Percentiles rank a stretch among this genome's conserved stretches.
These are phyloP conservation scores for Speleostelium caveatum DNA, from an alignment of 78 protist species.

Conservation along the genomic window DNA sequence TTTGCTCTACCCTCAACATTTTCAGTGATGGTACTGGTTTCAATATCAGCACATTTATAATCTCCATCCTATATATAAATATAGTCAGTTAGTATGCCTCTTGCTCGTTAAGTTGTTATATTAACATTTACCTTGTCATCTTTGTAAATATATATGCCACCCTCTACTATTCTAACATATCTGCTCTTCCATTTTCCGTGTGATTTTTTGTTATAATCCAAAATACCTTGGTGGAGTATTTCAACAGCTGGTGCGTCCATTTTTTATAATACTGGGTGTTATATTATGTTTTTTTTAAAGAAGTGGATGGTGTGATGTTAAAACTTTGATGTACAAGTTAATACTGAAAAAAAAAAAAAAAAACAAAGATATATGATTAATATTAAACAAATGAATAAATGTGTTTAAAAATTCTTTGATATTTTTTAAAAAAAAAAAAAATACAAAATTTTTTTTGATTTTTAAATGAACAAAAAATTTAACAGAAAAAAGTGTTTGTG, in stretches of 20 bases:
- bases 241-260: conserved; percentile 60
- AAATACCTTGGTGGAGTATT: conserved; percentile 33
- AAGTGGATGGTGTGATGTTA: too few species aligned
- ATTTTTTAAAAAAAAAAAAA: conserved; percentile 2
- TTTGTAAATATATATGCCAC: conserved; percentile 60
- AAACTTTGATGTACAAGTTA: neutral
- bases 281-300: neutral
- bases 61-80: conserved; percentile 20
- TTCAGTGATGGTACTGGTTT: conserved; percentile 10
- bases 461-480: neutral
- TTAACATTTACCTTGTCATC: conserved; percentile 35
- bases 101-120: neutral
- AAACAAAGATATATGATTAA: neutral
- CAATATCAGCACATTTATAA: conserved; percentile 51
- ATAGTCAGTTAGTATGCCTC: neutral
- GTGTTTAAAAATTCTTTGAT: neutral
- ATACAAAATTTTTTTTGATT: too few species aligned
- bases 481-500: neutral
- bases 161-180: conserved; percentile 53
- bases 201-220: conserved; percentile 54
- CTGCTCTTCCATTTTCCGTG: conserved; percentile 31
- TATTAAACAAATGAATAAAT: neutral
- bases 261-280: neutral
- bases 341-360: neutral
- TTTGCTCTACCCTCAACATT: conserved; percentile 34